Evolutionary conservation across 768 basidiomycete genomes (phyloP).

Genomic region (Cantharellus cinnabarinus): DNA sequence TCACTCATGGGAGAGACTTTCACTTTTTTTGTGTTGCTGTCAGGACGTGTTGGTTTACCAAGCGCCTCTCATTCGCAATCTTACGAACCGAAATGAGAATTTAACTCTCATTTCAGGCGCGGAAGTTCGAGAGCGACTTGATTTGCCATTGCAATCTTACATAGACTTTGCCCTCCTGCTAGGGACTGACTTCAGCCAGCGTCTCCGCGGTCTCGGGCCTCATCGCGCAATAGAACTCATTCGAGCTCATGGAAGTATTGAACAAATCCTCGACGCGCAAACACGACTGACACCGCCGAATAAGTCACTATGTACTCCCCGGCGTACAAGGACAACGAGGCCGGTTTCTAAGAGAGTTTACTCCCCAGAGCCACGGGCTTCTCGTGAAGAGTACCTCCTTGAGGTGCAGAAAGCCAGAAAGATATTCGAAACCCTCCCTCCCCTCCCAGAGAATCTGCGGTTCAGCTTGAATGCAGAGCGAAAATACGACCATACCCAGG

Average conservation of each 20-base stretch:
- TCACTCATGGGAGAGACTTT: conserved; percentile 3
- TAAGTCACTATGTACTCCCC: background rate
- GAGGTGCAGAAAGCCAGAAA: conserved; percentile 41
- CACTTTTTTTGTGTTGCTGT: background rate
- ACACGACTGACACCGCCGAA: background rate
- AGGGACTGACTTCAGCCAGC: conserved; percentile 78
- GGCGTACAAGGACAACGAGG: background rate
- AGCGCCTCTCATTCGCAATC: conserved; percentile 60
- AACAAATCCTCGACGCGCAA: conserved; percentile 31
- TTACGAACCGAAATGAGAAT: conserved; percentile 39
- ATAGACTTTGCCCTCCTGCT: conserved; percentile 74
- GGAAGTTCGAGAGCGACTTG: conserved; percentile 35
- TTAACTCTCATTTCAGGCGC: conserved; percentile 43
- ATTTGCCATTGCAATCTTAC: conserved; percentile 36
- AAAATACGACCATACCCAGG: background rate
- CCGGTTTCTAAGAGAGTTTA: background rate
- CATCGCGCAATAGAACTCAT: conserved; percentile 58
- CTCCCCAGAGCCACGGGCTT: background rate
- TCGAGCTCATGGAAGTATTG: conserved; percentile 48
- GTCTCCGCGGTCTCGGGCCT: conserved; percentile 70
- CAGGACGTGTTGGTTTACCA: conserved; percentile 71
- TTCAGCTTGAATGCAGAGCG: background rate
- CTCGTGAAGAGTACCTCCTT: conserved; percentile 31
- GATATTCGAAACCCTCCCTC: conserved; percentile 48
- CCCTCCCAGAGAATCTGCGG: conserved; percentile 23